These are phyloP conservation scores for Hemileccinum rubropunctum DNA, from an alignment of 768 basidiomycete species.

Conservation along the genomic window DNA sequence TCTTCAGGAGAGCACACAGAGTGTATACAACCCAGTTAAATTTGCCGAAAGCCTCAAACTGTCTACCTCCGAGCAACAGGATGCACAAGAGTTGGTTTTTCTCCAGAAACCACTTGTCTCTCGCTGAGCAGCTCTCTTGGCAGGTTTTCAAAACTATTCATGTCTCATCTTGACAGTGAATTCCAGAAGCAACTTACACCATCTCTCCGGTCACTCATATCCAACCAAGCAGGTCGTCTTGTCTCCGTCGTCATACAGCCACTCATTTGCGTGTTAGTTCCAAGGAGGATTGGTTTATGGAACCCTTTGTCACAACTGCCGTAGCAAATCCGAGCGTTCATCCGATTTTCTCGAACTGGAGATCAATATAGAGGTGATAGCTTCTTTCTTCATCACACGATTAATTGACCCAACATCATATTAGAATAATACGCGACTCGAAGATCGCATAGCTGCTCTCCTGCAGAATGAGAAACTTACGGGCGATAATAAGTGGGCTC, in stretches of 20 bases:
- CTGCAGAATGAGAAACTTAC: slow-evolving; percentile 70
- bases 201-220: slow-evolving; percentile 63
- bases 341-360: slow-evolving; percentile 88
- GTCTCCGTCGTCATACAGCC: not conserved
- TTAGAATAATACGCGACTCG: slow-evolving; percentile 69
- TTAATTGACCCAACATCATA: not conserved
- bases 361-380: slow-evolving; percentile 68
- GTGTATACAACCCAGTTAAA: slow-evolving; percentile 77
- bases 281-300: slow-evolving; percentile 82
- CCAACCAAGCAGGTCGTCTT: slow-evolving; percentile 55
- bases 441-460: slow-evolving; percentile 65
- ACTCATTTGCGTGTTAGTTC: slow-evolving; percentile 51
- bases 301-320: slow-evolving; percentile 73
- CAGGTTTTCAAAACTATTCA: slow-evolving; percentile 94
- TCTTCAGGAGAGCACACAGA: slow-evolving; percentile 68
- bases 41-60: slow-evolving; percentile 84
- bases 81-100: slow-evolving; percentile 84
- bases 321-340: slow-evolving; percentile 60
- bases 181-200: slow-evolving; percentile 77
- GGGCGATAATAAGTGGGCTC: slow-evolving; percentile 75
- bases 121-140: slow-evolving; percentile 2
- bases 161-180: slow-evolving; percentile 83
- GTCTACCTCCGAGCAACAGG: slow-evolving; percentile 85
- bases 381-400: not conserved
- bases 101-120: not conserved